phyloP scores from a whole-genome alignment of 129 eudicot species.

The Erigeron canadensis region DNA sequence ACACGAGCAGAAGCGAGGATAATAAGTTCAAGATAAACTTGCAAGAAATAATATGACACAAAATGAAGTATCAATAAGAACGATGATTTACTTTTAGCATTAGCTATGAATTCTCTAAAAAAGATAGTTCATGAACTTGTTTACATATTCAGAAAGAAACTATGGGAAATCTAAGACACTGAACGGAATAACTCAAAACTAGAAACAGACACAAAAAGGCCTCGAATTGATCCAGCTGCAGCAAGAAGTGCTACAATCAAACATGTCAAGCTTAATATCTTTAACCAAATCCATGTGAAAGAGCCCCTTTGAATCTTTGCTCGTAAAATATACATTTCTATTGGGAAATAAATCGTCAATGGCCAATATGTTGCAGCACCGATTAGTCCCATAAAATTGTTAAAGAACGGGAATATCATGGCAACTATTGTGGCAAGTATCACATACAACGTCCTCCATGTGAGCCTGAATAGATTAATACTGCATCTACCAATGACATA shows the following conservation, averaged over 20 bases:
- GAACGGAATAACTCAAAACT: slow-evolving; percentile 41
- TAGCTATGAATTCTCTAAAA: not conserved
- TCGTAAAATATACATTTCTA: slow-evolving; percentile 64
- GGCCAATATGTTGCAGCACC: slow-evolving; percentile 74
- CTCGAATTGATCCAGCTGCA: slow-evolving; percentile 36
- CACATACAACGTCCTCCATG: slow-evolving; percentile 62
- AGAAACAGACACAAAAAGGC: slow-evolving; percentile 27
- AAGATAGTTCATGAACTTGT: not conserved
- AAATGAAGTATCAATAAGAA: too few species aligned
- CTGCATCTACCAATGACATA: slow-evolving; percentile 30
- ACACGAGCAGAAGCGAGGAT: too few species aligned
- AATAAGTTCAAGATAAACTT: too few species aligned
- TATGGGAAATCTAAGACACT: slow-evolving; percentile 15
- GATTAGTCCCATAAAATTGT: slow-evolving; percentile 59
- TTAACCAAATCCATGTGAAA: slow-evolving; percentile 29
- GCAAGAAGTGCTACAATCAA: slow-evolving; percentile 39
- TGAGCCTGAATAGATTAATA: slow-evolving; percentile 46
- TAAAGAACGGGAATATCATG: slow-evolving; percentile 66
- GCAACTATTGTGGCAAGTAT: slow-evolving; percentile 41
- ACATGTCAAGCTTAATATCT: slow-evolving; percentile 32
- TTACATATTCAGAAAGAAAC: not conserved
- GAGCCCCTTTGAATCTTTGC: slow-evolving; percentile 34
- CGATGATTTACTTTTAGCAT: not conserved
- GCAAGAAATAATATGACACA: too few species aligned
- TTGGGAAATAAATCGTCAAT: slow-evolving; percentile 61